Percentiles rank a stretch among this genome's conserved stretches.
Conservation (phyloP, 2,329 filamentous ascomycete species). For the Endoconidiophora polonica region DNA sequence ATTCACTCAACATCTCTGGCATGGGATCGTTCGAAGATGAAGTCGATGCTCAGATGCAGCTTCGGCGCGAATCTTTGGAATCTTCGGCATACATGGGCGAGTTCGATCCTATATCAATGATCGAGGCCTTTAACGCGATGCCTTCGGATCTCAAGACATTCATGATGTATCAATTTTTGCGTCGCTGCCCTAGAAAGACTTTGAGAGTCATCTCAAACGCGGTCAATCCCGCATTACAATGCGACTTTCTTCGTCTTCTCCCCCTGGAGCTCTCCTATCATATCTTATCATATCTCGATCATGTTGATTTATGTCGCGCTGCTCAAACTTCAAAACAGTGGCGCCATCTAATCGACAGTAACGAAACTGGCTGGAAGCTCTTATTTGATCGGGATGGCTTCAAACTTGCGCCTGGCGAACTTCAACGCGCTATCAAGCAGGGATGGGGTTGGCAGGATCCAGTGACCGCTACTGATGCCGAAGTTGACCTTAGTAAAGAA, state of each 20-base stretch:
- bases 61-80: not conserved
- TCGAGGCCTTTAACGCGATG: constrained; percentile 83
- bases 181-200: constrained; percentile 72
- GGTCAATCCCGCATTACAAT: constrained; percentile 87
- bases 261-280: constrained; percentile 78
- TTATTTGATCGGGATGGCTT: constrained; percentile 76
- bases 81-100: constrained; percentile 21
- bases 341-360: constrained; percentile 77
- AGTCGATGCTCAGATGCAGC: constrained; percentile 4
- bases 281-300: constrained; percentile 72
- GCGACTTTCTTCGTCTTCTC: constrained; percentile 73
- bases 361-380: constrained; percentile 93
- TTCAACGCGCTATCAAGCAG: constrained; percentile 71
- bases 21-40: constrained; percentile 5
- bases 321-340: constrained; percentile 90
- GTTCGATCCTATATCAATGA: constrained; percentile 68
- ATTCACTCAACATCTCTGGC: constrained; percentile 20
- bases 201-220: constrained; percentile 77
- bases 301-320: constrained; percentile 71
- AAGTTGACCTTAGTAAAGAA: constrained; percentile 58
- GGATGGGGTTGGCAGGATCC: constrained; percentile 98
- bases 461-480: constrained; percentile 53
- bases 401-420: constrained; percentile 58
- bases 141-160: constrained; percentile 85
- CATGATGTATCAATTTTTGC: constrained; percentile 89